Evolutionary conservation across 306 rosid genomes (phyloP).

Genomic region (Cucumis melo): DNA sequence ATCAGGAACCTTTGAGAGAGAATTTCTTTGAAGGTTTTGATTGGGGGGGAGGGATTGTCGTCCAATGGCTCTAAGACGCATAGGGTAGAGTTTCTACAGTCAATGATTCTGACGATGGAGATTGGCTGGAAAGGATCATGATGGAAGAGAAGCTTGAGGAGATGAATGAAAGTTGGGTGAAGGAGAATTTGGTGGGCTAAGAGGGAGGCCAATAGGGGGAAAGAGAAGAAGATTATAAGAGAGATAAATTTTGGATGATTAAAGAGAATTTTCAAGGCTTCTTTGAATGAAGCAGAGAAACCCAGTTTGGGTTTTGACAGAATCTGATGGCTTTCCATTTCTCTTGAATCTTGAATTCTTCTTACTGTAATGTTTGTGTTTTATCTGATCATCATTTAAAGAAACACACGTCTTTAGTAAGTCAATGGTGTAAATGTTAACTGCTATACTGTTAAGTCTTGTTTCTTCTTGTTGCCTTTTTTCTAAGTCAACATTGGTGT

Average conservation of each 20-base stretch:
- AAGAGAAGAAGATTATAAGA: constrained; percentile 27
- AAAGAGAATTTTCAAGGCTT: constrained; percentile 21
- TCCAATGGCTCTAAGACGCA: not conserved
- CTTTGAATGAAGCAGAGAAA: constrained; percentile 21
- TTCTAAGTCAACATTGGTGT: not conserved
- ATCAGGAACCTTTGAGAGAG: not conserved
- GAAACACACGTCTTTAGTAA: not conserved
- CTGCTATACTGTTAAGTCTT: no score
- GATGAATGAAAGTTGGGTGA: constrained; percentile 18
- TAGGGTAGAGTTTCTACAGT: not conserved
- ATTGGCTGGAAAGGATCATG: not conserved
- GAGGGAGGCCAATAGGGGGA: constrained; percentile 37
- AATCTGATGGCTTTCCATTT: constrained; percentile 21
- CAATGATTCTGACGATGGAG: not conserved
- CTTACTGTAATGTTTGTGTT: not conserved
- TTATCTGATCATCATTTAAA: not conserved
- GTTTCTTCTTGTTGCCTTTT: not conserved
- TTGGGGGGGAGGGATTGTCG: not conserved
- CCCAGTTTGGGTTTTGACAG: constrained; percentile 20
- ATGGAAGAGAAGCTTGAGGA: constrained; percentile 6
- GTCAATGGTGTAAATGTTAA: not conserved
- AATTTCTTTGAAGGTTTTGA: not conserved
- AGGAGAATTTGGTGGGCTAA: constrained; percentile 24
- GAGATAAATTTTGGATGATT: constrained; percentile 36
- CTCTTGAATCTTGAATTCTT: not conserved